Evolutionary conservation across 768 basidiomycete genomes (phyloP), one percentile per base, ranked within the genome.

Genomic region (Suillus brevipes): DNA sequence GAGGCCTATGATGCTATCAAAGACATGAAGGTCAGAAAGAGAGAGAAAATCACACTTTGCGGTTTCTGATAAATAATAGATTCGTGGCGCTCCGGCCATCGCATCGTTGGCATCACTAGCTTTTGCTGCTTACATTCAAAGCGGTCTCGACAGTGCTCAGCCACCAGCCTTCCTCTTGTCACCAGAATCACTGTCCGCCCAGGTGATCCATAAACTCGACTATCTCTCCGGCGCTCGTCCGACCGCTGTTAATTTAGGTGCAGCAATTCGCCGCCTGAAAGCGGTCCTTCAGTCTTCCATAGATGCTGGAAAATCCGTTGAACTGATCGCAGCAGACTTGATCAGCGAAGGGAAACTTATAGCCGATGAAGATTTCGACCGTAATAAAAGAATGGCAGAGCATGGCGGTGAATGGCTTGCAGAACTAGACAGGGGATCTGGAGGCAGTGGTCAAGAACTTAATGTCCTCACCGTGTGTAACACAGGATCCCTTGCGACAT

Each of bases 391-490:
- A 67, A 99, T 99, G 92, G 85, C 92, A 12, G 86, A 86, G 69
- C 82, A 86, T 77, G 95, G 95, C 31, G 95, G 90, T 3, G 88
- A 92, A 40, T 98, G 96, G 96, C 79, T 97, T 43, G 73, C 89
- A 43, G 77, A 86, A 47, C 78, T 79, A 40, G 80, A 84, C 25
- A 82, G 80, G 74, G 69, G 74, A 65, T 70, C 60, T 63, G 82
- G 81, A 50, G 76, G 74, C 8, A 73, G 80, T 20, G 80, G 78
- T 34, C 79, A 79, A 53, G 83, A 79, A 45, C 76, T 97, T 64
- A 95, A 92, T 72, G 86, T 97, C 23, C 79, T 97, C 75, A 97
- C 96, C 18, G 94, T 98, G 13, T 98, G 96, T 80, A 98, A 98
- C 76, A 99, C 96, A n/a, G 96, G 96, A 5, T 94, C 91, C 28